phyloP scores from a whole-genome alignment of 2,329 filamentous ascomycete genomes.

The Cladorrhinum sp. region DNA sequence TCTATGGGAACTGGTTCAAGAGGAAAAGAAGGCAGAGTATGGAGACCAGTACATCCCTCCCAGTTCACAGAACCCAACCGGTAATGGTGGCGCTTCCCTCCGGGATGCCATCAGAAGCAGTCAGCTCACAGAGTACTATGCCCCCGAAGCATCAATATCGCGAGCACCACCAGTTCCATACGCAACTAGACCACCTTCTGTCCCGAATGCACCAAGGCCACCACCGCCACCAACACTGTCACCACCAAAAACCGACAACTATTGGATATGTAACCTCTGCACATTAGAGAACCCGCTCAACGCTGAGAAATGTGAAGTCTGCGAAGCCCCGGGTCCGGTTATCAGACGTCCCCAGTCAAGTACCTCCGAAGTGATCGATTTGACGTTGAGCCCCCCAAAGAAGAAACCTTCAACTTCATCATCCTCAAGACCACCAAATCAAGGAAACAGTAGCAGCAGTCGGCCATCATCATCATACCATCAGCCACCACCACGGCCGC shows the following conservation, averaged over 20 bases:
- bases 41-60: conserved; percentile 52
- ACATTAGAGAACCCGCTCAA: conserved; percentile 53
- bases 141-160: conserved; percentile 10
- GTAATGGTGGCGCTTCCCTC: conserved; percentile 38
- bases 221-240: background rate
- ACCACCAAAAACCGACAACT: background rate
- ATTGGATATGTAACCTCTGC: conserved; percentile 55
- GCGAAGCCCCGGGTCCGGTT: conserved; percentile 43
- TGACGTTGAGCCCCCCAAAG: conserved; percentile 8
- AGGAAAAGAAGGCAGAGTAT: conserved; percentile 62
- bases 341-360: conserved; percentile 3
- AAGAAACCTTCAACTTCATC: conserved; percentile 3
- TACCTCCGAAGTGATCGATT: conserved; percentile 12
- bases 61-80: conserved; percentile 51
- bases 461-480: background rate
- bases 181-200: conserved; percentile 12
- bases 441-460: background rate
- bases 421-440: background rate
- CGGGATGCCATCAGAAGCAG: background rate
- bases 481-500: background rate
- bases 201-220: conserved; percentile 12
- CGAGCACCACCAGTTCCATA: conserved; percentile 15
- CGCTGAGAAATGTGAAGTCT: conserved; percentile 57
- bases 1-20: conserved; percentile 79
- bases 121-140: background rate